Percentiles rank a stretch among this genome's conserved stretches.
Evolutionary conservation across 2,329 filamentous ascomycete genomes (phyloP).

Genomic region (Neopestalotiopsis rosae): DNA sequence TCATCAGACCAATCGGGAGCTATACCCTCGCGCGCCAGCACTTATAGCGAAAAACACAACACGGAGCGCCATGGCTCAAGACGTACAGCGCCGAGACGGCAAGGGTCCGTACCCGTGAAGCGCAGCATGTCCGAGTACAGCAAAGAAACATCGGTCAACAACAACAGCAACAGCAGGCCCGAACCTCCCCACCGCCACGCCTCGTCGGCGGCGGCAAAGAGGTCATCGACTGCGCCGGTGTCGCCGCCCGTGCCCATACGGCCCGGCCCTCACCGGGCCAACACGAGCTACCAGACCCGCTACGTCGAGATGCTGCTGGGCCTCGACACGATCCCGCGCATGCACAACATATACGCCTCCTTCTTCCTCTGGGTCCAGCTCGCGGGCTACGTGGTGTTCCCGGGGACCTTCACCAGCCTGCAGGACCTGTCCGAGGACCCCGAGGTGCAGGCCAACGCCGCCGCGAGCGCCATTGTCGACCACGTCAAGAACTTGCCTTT

Average conservation of each 20-base stretch:
- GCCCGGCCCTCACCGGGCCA: background rate
- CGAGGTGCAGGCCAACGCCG: slow-evolving; percentile 20
- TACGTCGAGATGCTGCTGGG: slow-evolving; percentile 53
- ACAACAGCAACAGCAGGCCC: background rate
- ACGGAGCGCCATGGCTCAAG: background rate
- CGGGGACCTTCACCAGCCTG: slow-evolving; percentile 55
- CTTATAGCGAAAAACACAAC: background rate
- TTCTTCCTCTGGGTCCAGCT: slow-evolving; percentile 56
- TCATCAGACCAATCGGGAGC: background rate
- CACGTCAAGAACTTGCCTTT: slow-evolving; percentile 35
- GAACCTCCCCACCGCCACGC: background rate
- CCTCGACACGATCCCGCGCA: slow-evolving; percentile 49
- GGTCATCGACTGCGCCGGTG: background rate
- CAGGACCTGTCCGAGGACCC: slow-evolving; percentile 34
- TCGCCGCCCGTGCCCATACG: background rate
- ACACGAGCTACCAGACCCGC: slow-evolving; percentile 35
- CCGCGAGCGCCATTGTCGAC: slow-evolving; percentile 14
- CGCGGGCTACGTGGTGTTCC: slow-evolving; percentile 56
- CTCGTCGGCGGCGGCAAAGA: background rate
- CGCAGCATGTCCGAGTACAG: background rate
- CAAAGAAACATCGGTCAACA: background rate
- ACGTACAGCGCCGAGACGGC: background rate
- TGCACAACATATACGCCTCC: slow-evolving; percentile 53
- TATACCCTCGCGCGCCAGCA: background rate
- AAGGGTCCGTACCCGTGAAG: background rate